These are phyloP conservation scores for Trichoderma breve DNA, from an alignment of 2,329 filamentous ascomycete species.

Conservation along the genomic window DNA sequence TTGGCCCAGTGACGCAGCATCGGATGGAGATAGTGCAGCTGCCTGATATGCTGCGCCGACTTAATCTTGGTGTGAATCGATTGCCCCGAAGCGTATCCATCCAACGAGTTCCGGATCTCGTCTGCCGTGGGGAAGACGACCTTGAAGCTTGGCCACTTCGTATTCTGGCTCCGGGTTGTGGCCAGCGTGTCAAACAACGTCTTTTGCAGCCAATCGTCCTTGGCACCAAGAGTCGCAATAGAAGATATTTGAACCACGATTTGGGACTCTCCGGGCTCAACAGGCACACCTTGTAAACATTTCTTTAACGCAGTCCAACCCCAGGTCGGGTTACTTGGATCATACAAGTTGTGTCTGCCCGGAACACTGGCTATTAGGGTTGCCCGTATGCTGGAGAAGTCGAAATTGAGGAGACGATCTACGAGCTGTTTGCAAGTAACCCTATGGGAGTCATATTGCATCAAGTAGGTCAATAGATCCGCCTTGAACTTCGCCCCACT, in stretches of 20 bases:
- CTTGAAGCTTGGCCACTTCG: constrained; percentile 53
- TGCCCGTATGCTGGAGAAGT: constrained; percentile 68
- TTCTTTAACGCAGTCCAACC: constrained; percentile 71
- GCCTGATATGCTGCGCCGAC: constrained; percentile 67
- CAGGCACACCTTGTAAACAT: constrained; percentile 55
- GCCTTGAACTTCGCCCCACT: constrained; percentile 70
- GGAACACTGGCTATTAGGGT: constrained; percentile 78
- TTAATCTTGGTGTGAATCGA: constrained; percentile 82
- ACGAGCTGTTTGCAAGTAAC: constrained; percentile 55
- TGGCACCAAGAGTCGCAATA: constrained; percentile 72
- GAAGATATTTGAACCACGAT: constrained; percentile 72
- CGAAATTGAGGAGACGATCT: constrained; percentile 57
- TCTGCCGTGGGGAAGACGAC: constrained; percentile 79
- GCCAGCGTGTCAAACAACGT: constrained; percentile 57
- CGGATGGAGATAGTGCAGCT: constrained; percentile 69
- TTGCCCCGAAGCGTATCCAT: constrained; percentile 73
- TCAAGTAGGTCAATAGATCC: constrained; percentile 71
- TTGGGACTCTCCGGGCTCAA: constrained; percentile 41
- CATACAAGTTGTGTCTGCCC: constrained; percentile 56
- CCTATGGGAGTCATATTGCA: constrained; percentile 61
- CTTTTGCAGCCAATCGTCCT: constrained; percentile 68
- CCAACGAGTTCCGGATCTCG: constrained; percentile 72
- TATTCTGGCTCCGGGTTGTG: constrained; percentile 29
- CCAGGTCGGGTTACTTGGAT: constrained; percentile 59
- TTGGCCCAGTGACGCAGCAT: constrained; percentile 75